Percentiles rank a stretch among this genome's conserved stretches.
Evolutionary conservation across 768 basidiomycete genomes (phyloP).

Genomic region (Chlorophyllum brunneum): DNA sequence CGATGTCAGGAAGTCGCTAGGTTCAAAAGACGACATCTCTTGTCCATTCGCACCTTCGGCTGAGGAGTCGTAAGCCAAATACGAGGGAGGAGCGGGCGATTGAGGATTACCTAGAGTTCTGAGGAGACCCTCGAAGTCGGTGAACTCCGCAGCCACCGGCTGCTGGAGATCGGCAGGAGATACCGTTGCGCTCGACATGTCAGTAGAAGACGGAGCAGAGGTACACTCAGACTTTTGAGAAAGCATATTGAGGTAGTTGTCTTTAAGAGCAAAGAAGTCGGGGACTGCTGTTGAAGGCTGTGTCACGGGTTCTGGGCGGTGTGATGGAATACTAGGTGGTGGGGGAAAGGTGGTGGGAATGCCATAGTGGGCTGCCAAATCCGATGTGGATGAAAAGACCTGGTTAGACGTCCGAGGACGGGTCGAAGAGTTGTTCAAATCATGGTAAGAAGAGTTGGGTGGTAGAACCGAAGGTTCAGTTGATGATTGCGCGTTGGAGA

Average conservation of each 20-base stretch:
- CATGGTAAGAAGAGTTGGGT: conserved; percentile 46
- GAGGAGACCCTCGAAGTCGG: conserved; percentile 16
- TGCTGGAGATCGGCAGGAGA: conserved; percentile 19
- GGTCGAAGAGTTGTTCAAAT: conserved; percentile 43
- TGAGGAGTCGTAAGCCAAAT: conserved; percentile 19
- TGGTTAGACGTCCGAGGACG: conserved; percentile 68
- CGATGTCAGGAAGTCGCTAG: conserved; percentile 29
- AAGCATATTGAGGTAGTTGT: conserved; percentile 71
- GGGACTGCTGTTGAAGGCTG: conserved; percentile 28
- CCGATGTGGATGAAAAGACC: conserved; percentile 62
- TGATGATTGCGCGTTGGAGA: conserved; percentile 34
- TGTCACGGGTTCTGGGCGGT: conserved; percentile 39
- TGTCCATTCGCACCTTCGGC: conserved; percentile 16
- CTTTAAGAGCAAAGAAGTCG: conserved; percentile 48
- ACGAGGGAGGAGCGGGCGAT: conserved; percentile 1
- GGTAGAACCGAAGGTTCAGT: conserved; percentile 57
- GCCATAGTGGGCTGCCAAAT: conserved; percentile 76
- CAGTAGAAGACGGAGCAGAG: conserved; percentile 27
- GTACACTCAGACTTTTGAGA: conserved; percentile 42
- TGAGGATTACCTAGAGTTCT: conserved; percentile 18
- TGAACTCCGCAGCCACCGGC: conserved; percentile 21
- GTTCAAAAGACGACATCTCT: conserved; percentile 21
- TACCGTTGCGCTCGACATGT: conserved; percentile 22
- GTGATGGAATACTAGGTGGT: conserved; percentile 57
- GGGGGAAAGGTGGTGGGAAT: conserved; percentile 70